Percentiles rank a stretch among this genome's conserved stretches.
Conservation (phyloP, 345 rosid genomes). For the Dovyalis caffra region DNA sequence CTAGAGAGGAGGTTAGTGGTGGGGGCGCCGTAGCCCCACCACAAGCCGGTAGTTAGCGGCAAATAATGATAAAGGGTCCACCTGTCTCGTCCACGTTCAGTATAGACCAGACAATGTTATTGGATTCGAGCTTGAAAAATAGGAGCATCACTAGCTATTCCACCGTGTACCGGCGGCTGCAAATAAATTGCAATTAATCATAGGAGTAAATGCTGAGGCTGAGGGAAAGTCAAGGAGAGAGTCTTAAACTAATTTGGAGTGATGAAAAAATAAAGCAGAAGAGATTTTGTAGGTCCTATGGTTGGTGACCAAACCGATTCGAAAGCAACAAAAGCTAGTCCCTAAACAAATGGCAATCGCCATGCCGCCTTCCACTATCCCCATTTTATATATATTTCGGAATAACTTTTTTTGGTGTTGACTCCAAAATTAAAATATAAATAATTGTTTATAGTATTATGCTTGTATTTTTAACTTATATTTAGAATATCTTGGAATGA, state of each 20-base stretch:
- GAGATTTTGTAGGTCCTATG: neutral
- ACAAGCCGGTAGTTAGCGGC: neutral
- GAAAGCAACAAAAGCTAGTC: neutral
- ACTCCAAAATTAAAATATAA: too few relatives aligned
- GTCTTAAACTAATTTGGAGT: neutral
- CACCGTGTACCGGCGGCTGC: neutral
- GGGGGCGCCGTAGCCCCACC: neutral
- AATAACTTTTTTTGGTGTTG: too few relatives aligned
- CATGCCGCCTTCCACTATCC: neutral
- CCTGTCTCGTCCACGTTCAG: neutral
- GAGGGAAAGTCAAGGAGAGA: neutral
- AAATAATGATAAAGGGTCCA: neutral
- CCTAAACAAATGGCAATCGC: neutral
- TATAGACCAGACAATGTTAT: neutral
- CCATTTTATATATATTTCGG: too few relatives aligned
- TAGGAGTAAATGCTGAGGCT: neutral
- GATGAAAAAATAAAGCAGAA: neutral
- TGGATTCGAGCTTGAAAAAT: neutral
- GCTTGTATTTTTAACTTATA: too few relatives aligned
- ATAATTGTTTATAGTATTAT: too few relatives aligned
- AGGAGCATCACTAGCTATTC: neutral
- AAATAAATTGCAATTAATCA: neutral
- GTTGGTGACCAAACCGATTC: constrained; percentile 7
- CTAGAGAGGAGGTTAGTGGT: neutral
- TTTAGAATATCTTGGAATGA: too few relatives aligned